Conservation (phyloP, 2,329 filamentous ascomycete genomes). For the Aspergillus awamori region DNA sequence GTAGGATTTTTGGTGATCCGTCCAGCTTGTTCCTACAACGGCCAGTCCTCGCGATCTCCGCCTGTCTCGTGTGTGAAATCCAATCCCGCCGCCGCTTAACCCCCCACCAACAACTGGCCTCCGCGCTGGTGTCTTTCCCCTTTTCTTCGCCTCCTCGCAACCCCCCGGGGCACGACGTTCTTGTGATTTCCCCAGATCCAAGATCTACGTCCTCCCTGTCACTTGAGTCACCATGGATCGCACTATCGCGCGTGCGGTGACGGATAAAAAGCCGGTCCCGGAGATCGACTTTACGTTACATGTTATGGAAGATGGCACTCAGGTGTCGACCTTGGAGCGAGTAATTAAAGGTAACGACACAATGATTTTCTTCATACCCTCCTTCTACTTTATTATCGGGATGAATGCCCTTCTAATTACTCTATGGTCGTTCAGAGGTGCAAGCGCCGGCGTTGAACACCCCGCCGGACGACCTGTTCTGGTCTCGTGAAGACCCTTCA, state of each 20-base stretch:
- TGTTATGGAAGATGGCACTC: conserved; percentile 94
- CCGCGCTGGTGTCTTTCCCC: conserved; percentile 12
- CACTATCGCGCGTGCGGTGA: conserved; percentile 79
- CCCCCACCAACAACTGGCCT: conserved; percentile 11
- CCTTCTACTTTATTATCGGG: neutral
- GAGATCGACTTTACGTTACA: conserved; percentile 99
- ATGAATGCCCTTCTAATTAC: conserved; percentile 15
- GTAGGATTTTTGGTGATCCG: neutral
- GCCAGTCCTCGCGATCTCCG: neutral
- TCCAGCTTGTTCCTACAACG: neutral
- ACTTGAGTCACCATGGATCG: conserved; percentile 41
- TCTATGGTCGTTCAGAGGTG: conserved; percentile 67
- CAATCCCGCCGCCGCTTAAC: conserved; percentile 9
- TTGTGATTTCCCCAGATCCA: conserved; percentile 17
- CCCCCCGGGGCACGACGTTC: conserved; percentile 17
- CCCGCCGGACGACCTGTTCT: conserved; percentile 93
- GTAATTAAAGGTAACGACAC: conserved; percentile 84
- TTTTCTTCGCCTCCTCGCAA: conserved; percentile 5
- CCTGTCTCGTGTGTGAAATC: conserved; percentile 6
- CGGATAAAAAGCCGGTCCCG: conserved; percentile 90
- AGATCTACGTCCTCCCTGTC: conserved; percentile 13
- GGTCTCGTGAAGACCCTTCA: conserved; percentile 77
- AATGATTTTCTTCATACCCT: neutral
- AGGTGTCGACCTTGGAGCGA: conserved; percentile 92
- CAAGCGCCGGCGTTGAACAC: conserved; percentile 94